Evolutionary conservation across 768 basidiomycete species (phyloP).

Genomic region (Goffeauzyma gilvescens): DNA sequence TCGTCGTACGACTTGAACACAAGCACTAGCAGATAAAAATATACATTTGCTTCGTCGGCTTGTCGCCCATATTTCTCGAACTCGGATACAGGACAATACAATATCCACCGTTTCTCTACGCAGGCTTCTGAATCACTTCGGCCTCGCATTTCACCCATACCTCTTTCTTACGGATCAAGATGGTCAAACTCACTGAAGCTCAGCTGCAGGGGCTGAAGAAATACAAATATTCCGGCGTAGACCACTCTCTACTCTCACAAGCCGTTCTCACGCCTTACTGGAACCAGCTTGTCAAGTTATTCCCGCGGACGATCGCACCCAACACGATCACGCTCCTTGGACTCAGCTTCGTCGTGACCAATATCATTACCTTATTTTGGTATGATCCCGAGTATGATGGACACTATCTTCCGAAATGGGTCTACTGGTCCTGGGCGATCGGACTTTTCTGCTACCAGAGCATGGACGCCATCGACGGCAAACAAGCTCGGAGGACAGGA

Average conservation of each 20-base stretch:
- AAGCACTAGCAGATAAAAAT: too few species aligned
- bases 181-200: slow-evolving; percentile 36
- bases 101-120: too few species aligned
- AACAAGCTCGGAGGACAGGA: slow-evolving; percentile 84
- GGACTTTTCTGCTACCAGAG: slow-evolving; percentile 83
- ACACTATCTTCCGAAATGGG: slow-evolving; percentile 46
- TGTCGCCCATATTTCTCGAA: too few species aligned
- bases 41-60: too few species aligned
- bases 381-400: slow-evolving; percentile 47
- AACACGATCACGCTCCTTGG: slow-evolving; percentile 84
- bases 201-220: slow-evolving; percentile 57
- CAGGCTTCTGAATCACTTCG: too few species aligned
- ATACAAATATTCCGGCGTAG: slow-evolving; percentile 62
- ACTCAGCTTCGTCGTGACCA: slow-evolving; percentile 57
- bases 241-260: slow-evolving; percentile 63
- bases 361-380: slow-evolving; percentile 63
- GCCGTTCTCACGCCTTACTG: slow-evolving; percentile 70
- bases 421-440: slow-evolving; percentile 77
- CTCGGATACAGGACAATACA: too few species aligned
- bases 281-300: slow-evolving; percentile 76
- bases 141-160: too few species aligned
- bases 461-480: slow-evolving; percentile 35
- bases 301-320: slow-evolving; percentile 67
- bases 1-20: too few species aligned
- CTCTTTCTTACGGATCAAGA: not conserved